Base-by-base conservation (phyloP, 805 yeast species). In the Kregervanrija delftensis region DNA sequence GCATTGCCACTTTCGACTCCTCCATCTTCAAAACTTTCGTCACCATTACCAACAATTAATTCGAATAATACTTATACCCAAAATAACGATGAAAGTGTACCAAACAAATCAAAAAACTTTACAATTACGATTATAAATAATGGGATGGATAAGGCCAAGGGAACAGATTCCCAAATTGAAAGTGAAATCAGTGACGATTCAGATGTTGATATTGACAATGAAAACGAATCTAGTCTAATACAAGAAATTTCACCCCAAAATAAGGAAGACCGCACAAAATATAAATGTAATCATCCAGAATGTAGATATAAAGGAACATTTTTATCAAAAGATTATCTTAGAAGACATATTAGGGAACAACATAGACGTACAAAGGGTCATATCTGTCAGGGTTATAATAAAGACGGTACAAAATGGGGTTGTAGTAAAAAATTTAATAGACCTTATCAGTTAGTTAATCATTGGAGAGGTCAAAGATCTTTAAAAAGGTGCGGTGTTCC, bases 401-500 rank as follows among this genome's bases (percentile, higher is more conserved):
- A 39, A 9, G 54, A 54, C 40, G 57, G 58, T 17, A 37, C 51
- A 8, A 40, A 39, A 11, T 62, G 66, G 66, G 66, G 66, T 3
- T 62, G 66, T 33, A 55, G 56, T 30, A 62, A 58, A 35, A 54
- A 51, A 30, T 62, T 62, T 42, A 60, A 58, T 42, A 46, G 66
- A 41, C 66, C 66, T 5, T 62, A 62, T 41, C 66, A 62, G 43
- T 40, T 62, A 32, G 59, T 61, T 9, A 61, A 62, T 43, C 66
- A 62, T 45, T 62, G 66, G 66, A 48, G 52, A 15, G 65, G 64
- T 6, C 58, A 58, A 36, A 47, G 65, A 16, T 61, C 65, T 4
- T 40, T 61, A 12, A 54, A 55, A 35, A 45, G 55, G 14, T 62
- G 66, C 40, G 49, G 54, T 13, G 65, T 62, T 37, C 66, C 66